Base-by-base conservation (phyloP, 2,329 filamentous ascomycete species). In the Hypoxylon sp. region DNA sequence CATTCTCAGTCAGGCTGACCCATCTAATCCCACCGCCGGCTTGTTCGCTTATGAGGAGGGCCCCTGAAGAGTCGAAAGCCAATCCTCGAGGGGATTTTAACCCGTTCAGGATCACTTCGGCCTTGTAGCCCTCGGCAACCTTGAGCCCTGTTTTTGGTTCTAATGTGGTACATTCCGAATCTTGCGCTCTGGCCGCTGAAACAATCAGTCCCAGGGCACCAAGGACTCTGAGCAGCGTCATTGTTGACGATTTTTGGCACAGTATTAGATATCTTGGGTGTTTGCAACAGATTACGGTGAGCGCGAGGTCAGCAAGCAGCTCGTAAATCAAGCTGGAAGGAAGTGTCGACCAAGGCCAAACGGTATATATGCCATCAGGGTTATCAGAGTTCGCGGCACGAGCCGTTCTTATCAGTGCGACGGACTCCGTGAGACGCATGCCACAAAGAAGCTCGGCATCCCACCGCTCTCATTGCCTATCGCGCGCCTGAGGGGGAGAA, bases 1-100 rank as follows among this genome's bases (percentile, higher is more conserved):
- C 65, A 13, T 65, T 69, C 26, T 72, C 71, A 2, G 72, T 69
- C 47, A 78, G 58, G 21, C 71, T 69, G 21, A 77, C 55, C 7
- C 72, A 69, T 20, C 67, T 65, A 18, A 79, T 68, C 7, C 75
- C 75, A 7, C 42, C 47, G 5, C 57, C 65, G 3, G 65, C 63
- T 33, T 66, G 61, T 55, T 76, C 71, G 9, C 69, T 67, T 7
- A 78, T 66, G 9, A 79, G 70, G 17, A 78, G 56, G 58, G 77
- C 76, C 3, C 76, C 75, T 20, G 64, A 53, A 0, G 62, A 58
- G 55, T 79, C 76, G 20, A 75, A 67, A 17, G 74, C 64, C 3
- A 79, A 58, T 47, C 69, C 69, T 15, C 76, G 71, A 2, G 76
- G 71, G 3, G 9, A 43, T 5, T 54, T 63, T 35, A 80, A 67